Evolutionary conservation across 768 basidiomycete species (phyloP), one percentile per base, ranked within the genome.

Genomic region (Heimioporus sp.): DNA sequence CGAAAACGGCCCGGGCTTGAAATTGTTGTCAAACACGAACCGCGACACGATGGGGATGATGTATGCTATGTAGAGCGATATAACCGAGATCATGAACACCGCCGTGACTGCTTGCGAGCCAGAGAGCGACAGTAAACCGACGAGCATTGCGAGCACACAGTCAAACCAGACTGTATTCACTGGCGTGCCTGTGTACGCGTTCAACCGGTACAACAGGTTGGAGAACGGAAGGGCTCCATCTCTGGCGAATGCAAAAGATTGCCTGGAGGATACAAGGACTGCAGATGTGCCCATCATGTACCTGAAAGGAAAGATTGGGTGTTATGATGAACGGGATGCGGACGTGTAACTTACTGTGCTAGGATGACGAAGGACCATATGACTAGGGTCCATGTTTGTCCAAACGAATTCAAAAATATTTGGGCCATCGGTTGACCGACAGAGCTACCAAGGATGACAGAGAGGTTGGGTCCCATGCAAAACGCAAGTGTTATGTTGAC

Each of bases 171-270:
- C 83, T 0, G 80, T 73, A 59, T 81, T 77, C 13, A 81, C 76
- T 1, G 83, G 83, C 16, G 82, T 80, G 37, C 72, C 67, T 3
- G 79, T 83, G 54, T 58, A 71, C 5, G 53, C 43, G 63, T 83
- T 79, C 61, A 86, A 72, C 51, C 72, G 69, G 59, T 83, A 83
- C 21, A 84, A 69, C 46, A 68, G 73, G 7, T 58, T 56, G 0
- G 83, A 84, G 36, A 82, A 68, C 3, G 84, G 84, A 0, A 86
- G 76, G 2, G 79, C 81, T 11, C 80, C 81, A 53, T 85, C 80
- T 17, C 83, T 73, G 9, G 79, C 68, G 57, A 82, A 81, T 5
- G 81, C 80, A 53, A 80, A 81, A 8, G 72, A 70, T 60, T 81
- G 81, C 20, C 80, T 76, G 2, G 79, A 80, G 19, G 79, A 70